Evolutionary conservation across 805 yeast species (phyloP), one percentile per base, ranked within the genome.

Genomic region (Ogataea saltuana): DNA sequence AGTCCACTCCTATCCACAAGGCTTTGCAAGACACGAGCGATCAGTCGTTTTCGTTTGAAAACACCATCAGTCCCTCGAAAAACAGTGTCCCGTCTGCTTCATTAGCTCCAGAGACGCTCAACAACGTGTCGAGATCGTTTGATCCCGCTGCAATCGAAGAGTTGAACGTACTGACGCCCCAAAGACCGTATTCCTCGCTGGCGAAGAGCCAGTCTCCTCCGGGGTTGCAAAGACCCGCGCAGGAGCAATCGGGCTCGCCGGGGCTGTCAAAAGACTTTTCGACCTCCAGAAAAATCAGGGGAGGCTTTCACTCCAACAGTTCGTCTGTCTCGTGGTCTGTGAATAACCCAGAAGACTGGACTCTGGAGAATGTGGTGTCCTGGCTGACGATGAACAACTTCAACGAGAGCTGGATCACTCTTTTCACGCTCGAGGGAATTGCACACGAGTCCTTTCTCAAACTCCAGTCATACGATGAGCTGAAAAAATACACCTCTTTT

Each of bases 321-420:
- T 56, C 62, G 1, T 53, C 64, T 3, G 48, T 64, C 2, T 57
- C 66, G 2, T 78, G 82, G 82, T 70, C 72, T 18, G 77, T 75
- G 0, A 68, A 69, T 23, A 70, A 71, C 41, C 78, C 85, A 1
- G 72, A 70, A 5, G 82, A 78, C 45, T 88, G 97, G 97, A 78
- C 83, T 1, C 66, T 76, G 49, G 78, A 74, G n/a, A 71, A 85
- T 40, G 90, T 88, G 1, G 46, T 72, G 0, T 59, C 67, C 36
- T 89, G 96, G 95, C 69, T 89, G 19, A 81, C 75, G 6, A 53
- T 63, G n/a, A 74, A 88, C 59, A 72, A 75, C 16, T 89, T 89
- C 63, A 83, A 84, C 51, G 76, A 73, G 3, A 69, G 82, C 11
- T 89, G 97, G 97, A 68, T 75, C n/a, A 75, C 70, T 4, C 74